phyloP scores from a whole-genome alignment of 2,329 filamentous ascomycete genomes.

The Pseudogymnoascus sp. region DNA sequence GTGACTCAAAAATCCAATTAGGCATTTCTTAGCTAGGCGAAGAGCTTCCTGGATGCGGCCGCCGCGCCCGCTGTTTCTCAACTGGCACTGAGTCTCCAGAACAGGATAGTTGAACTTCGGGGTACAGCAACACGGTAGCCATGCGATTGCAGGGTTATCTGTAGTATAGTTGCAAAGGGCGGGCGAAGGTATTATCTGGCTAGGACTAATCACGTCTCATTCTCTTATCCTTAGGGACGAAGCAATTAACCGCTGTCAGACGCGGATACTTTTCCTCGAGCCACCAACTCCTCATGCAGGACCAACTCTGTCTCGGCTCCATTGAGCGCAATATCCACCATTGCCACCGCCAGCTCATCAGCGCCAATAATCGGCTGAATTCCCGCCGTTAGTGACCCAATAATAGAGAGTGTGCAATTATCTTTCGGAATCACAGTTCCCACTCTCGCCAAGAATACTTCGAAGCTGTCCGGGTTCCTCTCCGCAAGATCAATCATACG shows the following conservation, averaged over 20 bases:
- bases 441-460: constrained; percentile 13
- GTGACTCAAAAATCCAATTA: not conserved
- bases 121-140: constrained; percentile 2
- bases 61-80: constrained; percentile 6
- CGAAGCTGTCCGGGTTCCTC: constrained; percentile 17
- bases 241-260: not conserved
- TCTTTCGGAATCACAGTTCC: constrained; percentile 13
- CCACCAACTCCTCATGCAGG: not conserved
- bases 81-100: constrained; percentile 14
- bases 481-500: constrained; percentile 17
- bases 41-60: not conserved
- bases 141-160: not conserved
- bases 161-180: not conserved
- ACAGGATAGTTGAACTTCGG: constrained; percentile 15
- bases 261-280: not conserved
- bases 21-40: not conserved
- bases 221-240: not conserved
- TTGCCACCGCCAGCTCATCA: constrained; percentile 16
- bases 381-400: constrained; percentile 12
- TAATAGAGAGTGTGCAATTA: not conserved
- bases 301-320: not conserved
- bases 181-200: too few relatives aligned
- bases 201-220: not conserved
- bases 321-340: constrained; percentile 20
- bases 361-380: constrained; percentile 17